These are phyloP conservation scores for Pseudomassariella vexata DNA, from an alignment of 2,329 filamentous ascomycete genomes.

Conservation along the genomic window DNA sequence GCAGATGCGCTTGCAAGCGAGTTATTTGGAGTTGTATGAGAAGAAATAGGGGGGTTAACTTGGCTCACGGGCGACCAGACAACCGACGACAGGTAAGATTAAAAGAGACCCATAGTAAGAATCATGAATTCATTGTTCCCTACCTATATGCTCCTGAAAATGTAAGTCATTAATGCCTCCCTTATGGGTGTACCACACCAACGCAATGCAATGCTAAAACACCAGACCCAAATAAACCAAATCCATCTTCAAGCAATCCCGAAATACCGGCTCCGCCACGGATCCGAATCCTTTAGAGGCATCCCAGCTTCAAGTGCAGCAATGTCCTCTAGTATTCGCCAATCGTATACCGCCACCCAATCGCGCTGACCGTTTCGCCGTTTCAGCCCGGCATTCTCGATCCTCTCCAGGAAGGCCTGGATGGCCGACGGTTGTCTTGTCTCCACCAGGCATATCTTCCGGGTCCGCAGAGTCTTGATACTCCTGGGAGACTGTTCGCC, in stretches of 20 bases:
- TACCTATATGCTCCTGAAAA: no score
- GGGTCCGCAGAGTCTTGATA: slow-evolving; percentile 2
- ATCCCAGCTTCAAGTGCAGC: slow-evolving; percentile 30
- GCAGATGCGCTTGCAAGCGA: slow-evolving; percentile 53
- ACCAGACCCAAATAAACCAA: slow-evolving; percentile 2
- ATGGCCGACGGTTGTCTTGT: slow-evolving; percentile 23
- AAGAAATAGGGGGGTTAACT: no score
- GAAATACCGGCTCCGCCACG: slow-evolving; percentile 39
- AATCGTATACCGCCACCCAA: slow-evolving; percentile 40
- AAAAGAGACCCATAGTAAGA: no score
- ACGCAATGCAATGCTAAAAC: slow-evolving; percentile 1
- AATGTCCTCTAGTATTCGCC: slow-evolving; percentile 37
- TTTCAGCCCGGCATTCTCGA: slow-evolving; percentile 23
- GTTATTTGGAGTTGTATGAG: slow-evolving; percentile 51
- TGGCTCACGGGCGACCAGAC: no score
- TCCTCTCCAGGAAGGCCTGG: slow-evolving; percentile 23
- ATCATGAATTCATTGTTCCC: no score
- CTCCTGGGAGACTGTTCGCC: neutral
- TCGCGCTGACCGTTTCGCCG: slow-evolving; percentile 22
- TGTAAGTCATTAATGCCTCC: no score
- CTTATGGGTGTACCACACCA: no score
- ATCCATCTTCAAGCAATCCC: slow-evolving; percentile 29
- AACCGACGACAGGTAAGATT: no score
- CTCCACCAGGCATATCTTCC: slow-evolving; percentile 37
- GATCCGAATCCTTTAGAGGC: slow-evolving; percentile 29